A percentile compares a stretch with the other conserved stretches of the same genome.
These are phyloP conservation scores for Apiospora saccharicola DNA, from an alignment of 2,329 filamentous ascomycete species.

Conservation along the genomic window DNA sequence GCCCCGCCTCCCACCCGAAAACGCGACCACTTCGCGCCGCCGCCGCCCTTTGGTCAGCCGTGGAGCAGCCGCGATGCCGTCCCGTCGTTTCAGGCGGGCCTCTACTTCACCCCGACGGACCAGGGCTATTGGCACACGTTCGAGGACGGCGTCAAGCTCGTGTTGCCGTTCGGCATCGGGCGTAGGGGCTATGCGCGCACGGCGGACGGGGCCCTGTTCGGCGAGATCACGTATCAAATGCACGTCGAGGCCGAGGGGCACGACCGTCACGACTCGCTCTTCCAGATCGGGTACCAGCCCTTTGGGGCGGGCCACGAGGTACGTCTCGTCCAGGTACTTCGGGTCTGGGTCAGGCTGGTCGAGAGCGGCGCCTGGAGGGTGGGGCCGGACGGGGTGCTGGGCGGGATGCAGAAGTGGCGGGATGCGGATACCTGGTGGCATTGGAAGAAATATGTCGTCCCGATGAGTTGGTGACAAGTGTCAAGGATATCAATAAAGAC, in stretches of 20 bases:
- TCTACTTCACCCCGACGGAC: constrained; percentile 19
- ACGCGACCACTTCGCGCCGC: background rate
- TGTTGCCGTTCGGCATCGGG: constrained; percentile 6
- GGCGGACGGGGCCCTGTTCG: constrained; percentile 16
- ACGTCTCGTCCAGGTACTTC: constrained; percentile 38
- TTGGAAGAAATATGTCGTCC: constrained; percentile 32
- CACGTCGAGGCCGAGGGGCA: background rate
- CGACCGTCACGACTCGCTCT: constrained; percentile 22
- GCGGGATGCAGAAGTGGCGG: constrained; percentile 40
- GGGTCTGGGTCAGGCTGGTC: constrained; percentile 37
- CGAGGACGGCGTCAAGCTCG: constrained; percentile 17
- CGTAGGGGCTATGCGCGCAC: constrained; percentile 1
- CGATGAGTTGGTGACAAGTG: constrained; percentile 40
- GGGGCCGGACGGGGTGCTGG: constrained; percentile 36
- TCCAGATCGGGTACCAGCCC: constrained; percentile 32
- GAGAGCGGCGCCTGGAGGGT: constrained; percentile 39
- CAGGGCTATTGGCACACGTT: background rate
- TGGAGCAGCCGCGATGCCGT: background rate
- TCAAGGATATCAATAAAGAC: too few relatives aligned
- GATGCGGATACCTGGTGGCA: constrained; percentile 39
- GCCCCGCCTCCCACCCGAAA: background rate
- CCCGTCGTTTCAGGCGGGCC: background rate
- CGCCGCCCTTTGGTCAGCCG: background rate
- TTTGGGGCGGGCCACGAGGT: constrained; percentile 30
- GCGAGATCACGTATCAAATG: background rate